A percentile compares a stretch with the other conserved stretches of the same genome.
Conservation (phyloP, 805 yeast genomes). For the Spathaspora boniae region DNA sequence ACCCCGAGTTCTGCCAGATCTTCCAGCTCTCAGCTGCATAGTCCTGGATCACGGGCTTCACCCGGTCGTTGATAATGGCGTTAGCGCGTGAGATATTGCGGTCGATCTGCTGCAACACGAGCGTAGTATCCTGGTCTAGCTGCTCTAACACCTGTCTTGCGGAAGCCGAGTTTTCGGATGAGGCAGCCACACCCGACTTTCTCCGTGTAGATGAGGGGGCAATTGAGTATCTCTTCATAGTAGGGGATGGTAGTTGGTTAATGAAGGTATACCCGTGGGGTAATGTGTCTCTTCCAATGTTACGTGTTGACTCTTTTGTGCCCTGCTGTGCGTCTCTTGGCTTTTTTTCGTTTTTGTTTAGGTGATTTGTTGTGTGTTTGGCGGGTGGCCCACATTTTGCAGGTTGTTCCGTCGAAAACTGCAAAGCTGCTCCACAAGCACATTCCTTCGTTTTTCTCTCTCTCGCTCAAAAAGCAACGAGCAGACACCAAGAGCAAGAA, state of each 20-base stretch:
- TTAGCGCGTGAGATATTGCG: constrained; percentile 67
- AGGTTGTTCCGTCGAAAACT: neutral
- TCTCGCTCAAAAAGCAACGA: neutral
- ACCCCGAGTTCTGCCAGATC: constrained; percentile 64
- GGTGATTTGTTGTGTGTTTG: neutral
- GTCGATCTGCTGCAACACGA: constrained; percentile 76
- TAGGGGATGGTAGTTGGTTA: neutral
- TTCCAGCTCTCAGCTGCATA: constrained; percentile 57
- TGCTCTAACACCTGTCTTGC: constrained; percentile 48
- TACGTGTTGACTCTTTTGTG: neutral
- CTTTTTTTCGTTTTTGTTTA: constrained; percentile 2
- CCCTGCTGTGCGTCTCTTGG: neutral
- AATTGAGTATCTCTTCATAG: constrained; percentile 33
- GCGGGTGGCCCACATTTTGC: neutral
- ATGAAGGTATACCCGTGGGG: no score
- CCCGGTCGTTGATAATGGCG: constrained; percentile 59
- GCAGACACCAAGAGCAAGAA: neutral
- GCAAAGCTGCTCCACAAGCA: neutral
- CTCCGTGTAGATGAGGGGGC: constrained; percentile 32
- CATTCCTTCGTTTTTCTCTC: neutral
- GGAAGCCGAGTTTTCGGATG: constrained; percentile 11
- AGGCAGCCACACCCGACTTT: constrained; percentile 18
- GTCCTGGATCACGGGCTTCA: constrained; percentile 63
- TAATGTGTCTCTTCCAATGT: no score
- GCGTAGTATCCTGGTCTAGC: constrained; percentile 75